Conservation (phyloP, 257 asterid genomes). For the Petrea volubilis region DNA sequence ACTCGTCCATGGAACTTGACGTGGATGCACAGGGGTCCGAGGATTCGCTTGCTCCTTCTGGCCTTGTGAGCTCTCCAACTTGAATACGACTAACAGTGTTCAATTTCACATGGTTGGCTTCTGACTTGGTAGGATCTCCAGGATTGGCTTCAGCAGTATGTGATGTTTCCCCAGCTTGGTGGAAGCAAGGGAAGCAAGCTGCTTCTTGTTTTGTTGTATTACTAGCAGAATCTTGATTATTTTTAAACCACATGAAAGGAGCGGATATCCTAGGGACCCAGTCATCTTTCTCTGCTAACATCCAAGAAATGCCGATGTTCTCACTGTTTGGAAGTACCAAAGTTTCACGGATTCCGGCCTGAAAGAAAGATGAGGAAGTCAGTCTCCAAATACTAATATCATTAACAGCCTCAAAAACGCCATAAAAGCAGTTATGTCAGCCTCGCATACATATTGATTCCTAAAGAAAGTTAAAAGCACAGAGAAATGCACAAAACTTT, state of each 20-base stretch:
- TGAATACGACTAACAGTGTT: constrained; percentile 18
- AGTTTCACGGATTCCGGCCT: constrained; percentile 86
- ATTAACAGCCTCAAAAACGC: constrained; percentile 1
- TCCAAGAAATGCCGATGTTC: constrained; percentile 68
- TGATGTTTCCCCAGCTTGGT: constrained; percentile 41
- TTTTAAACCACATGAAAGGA: constrained; percentile 73
- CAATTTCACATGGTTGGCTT: constrained; percentile 34
- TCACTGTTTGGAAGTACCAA: constrained; percentile 87
- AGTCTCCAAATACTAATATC: constrained; percentile 5
- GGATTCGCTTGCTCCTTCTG: constrained; percentile 31
- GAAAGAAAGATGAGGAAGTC: constrained; percentile 35
- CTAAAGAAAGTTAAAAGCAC: background rate
- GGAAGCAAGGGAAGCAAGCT: constrained; percentile 30
- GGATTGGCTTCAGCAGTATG: constrained; percentile 33
- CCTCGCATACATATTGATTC: constrained; percentile 1
- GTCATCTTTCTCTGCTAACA: constrained; percentile 89
- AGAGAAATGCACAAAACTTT: constrained; percentile 16
- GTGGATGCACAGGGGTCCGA: constrained; percentile 31
- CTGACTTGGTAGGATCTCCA: constrained; percentile 32
- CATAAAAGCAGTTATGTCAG: background rate
- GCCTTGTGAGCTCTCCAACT: background rate
- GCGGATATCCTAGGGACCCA: constrained; percentile 80
- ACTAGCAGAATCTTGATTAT: constrained; percentile 47
- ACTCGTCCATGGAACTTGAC: constrained; percentile 30
- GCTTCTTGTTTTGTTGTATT: constrained; percentile 40